Conservation (phyloP, 371 early-diverging fungal species). For the Syncephalis fuscata region DNA sequence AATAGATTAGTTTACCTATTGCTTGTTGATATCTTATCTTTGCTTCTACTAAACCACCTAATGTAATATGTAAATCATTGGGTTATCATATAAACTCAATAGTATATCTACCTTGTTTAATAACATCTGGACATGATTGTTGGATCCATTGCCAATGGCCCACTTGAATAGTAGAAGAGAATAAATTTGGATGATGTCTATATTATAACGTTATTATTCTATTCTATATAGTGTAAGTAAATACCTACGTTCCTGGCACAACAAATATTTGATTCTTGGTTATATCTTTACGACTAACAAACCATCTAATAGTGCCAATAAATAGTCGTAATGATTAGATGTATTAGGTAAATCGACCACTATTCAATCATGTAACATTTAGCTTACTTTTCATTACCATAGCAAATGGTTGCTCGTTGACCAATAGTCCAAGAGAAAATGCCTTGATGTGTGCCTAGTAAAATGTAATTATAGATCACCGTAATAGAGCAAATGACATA, state of each 20-base stretch:
- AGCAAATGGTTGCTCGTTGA: slow-evolving; percentile 40
- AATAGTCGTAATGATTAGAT: slow-evolving; percentile 11
- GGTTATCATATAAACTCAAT: no score
- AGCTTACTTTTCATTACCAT: slow-evolving; percentile 28
- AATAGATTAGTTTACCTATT: slow-evolving; percentile 9
- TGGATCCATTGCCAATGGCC: slow-evolving; percentile 15
- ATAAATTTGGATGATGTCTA: background rate
- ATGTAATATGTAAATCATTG: background rate
- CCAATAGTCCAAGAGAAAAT: slow-evolving; percentile 58
- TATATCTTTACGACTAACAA: slow-evolving; percentile 33
- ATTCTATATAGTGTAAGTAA: background rate
- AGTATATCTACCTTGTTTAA: no score
- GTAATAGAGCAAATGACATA: slow-evolving; percentile 2
- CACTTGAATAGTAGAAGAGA: slow-evolving; percentile 3
- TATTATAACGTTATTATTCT: background rate
- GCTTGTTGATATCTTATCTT: slow-evolving; percentile 27
- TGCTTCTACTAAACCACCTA: slow-evolving; percentile 16
- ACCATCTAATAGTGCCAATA: slow-evolving; percentile 50
- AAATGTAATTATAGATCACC: no score
- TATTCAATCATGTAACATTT: no score
- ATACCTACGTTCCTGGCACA: slow-evolving; percentile 31
- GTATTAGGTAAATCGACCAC: slow-evolving; percentile 7
- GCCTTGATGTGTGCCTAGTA: slow-evolving; percentile 39
- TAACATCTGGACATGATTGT: slow-evolving; percentile 1
- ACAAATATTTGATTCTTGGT: slow-evolving; percentile 28